Base-by-base conservation (phyloP, 345 rosid genomes). In the Euphorbia peplus region DNA sequence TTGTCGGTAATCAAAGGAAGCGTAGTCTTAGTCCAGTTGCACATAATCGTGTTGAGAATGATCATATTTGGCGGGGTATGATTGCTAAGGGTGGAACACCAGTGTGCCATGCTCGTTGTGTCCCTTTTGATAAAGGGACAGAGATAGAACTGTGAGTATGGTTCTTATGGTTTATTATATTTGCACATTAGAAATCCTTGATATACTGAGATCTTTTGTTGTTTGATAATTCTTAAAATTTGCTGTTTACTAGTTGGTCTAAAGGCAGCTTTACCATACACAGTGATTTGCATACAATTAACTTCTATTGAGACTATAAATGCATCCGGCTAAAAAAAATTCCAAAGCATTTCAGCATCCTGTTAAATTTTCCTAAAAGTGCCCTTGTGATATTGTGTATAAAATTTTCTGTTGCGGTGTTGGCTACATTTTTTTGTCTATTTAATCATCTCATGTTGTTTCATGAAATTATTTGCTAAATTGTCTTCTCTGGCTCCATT, bases 31-130 rank as follows among this genome's bases (percentile, higher is more conserved):
- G 95, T 66, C 87, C 90, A 30, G 73, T 73, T 67, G 81, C 78
- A 9, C 71, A 70, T 52, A 77, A 68, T 21, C 68, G 53, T 67
- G 47, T 76, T 67, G 91, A 80, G 79, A 48, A 66, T 72, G 95
- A 90, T 77, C 83, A 29, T 75, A 83, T 85, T 50, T 88, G 95
- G 95, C 83, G 95, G 29, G 95, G 95, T 37, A 66, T 82, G 47
- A 82, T 88, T 79, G 91, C 90, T 6, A 88, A 88, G 80, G 95
- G 95, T 66, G 95, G 95, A 75, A 86, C 86, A 6, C 86, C 87
- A 55, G 91, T 88, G 66, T 88, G 95, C 71, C 83, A 76, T 70
- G 89, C 91, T 54, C 89, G 95, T 66, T 88, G 95, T 68, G 82
- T 88, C 48, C 89, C 88, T 41, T 64, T 83, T 4, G 89, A 87